Evolutionary conservation across 805 yeast species (phyloP).

Genomic region (Wickerhamomyces rabaulensis): DNA sequence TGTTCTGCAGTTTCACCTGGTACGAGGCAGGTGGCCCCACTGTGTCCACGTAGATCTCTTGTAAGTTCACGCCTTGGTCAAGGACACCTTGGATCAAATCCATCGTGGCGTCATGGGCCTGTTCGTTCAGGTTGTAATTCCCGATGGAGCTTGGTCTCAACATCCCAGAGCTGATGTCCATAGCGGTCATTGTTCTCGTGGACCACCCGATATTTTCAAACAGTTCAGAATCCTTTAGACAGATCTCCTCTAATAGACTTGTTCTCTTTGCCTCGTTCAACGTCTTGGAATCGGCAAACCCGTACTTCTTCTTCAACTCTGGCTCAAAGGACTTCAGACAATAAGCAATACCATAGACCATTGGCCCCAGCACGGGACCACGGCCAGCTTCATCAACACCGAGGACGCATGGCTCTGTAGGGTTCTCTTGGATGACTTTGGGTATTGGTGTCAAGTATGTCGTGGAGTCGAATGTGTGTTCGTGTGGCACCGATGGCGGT

Average conservation of each 20-base stretch:
- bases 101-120: constrained; percentile 94
- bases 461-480: constrained; percentile 34
- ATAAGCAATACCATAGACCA: constrained; percentile 92
- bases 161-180: constrained; percentile 89
- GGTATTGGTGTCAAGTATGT: constrained; percentile 53
- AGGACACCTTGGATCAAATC: constrained; percentile 63
- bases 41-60: constrained; percentile 84
- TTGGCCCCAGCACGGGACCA: constrained; percentile 96
- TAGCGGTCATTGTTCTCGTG: constrained; percentile 76
- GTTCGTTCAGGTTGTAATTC: constrained; percentile 74
- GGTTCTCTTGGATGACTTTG: constrained; percentile 24
- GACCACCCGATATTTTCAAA: constrained; percentile 76
- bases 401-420: constrained; percentile 40
- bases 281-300: constrained; percentile 92
- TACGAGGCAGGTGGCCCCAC: constrained; percentile 93
- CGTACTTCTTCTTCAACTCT: constrained; percentile 49
- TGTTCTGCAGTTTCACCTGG: constrained; percentile 61
- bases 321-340: constrained; percentile 50
- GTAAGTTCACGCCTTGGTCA: constrained; percentile 55
- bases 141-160: constrained; percentile 50
- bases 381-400: constrained; percentile 99
- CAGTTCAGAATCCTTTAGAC: constrained; percentile 39
- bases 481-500: constrained; percentile 31
- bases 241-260: constrained; percentile 53
- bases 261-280: constrained; percentile 69